phyloP scores from a whole-genome alignment of 352 stramenopile genomes.

The Thalassiosira livingstoniorum region DNA sequence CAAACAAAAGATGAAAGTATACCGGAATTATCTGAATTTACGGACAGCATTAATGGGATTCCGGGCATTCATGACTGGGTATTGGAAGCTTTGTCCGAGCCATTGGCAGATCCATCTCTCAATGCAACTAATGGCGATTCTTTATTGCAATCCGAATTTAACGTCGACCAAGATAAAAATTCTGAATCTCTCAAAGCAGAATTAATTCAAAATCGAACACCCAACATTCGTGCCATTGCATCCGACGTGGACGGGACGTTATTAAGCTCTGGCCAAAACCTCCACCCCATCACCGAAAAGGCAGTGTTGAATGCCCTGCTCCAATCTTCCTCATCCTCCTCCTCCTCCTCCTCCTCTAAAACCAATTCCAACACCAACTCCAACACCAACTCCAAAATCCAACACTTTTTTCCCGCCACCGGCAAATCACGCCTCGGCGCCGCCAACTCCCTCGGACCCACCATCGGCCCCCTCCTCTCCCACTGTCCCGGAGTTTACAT shows the following conservation, averaged over 20 bases:
- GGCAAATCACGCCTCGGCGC: slow-evolving; percentile 83
- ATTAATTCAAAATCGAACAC: not conserved
- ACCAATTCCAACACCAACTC: not conserved
- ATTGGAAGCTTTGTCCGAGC: slow-evolving; percentile 60
- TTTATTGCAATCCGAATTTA: too few relatives aligned
- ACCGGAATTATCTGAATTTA: too few relatives aligned
- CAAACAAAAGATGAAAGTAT: too few relatives aligned
- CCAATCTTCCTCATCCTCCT: slow-evolving; percentile 8
- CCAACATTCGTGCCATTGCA: slow-evolving; percentile 76
- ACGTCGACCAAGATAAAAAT: slow-evolving; percentile 55
- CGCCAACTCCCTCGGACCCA: slow-evolving; percentile 66
- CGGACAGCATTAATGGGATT: too few relatives aligned
- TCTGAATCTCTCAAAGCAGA: not conserved
- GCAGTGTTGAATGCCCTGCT: slow-evolving; percentile 67
- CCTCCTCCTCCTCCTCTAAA: not conserved
- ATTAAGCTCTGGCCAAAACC: slow-evolving; percentile 60
- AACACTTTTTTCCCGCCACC: slow-evolving; percentile 84
- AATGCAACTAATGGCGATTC: too few relatives aligned
- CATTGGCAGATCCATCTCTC: too few relatives aligned
- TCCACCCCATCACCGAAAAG: slow-evolving; percentile 73
- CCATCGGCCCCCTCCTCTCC: slow-evolving; percentile 63
- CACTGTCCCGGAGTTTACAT: slow-evolving; percentile 81
- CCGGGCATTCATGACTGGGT: slow-evolving; percentile 59
- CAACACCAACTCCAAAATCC: slow-evolving; percentile 35
- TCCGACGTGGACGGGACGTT: slow-evolving; percentile 86